Evolutionary conservation across 768 basidiomycete species (phyloP).

Genomic region (Coprinopsis sp.): DNA sequence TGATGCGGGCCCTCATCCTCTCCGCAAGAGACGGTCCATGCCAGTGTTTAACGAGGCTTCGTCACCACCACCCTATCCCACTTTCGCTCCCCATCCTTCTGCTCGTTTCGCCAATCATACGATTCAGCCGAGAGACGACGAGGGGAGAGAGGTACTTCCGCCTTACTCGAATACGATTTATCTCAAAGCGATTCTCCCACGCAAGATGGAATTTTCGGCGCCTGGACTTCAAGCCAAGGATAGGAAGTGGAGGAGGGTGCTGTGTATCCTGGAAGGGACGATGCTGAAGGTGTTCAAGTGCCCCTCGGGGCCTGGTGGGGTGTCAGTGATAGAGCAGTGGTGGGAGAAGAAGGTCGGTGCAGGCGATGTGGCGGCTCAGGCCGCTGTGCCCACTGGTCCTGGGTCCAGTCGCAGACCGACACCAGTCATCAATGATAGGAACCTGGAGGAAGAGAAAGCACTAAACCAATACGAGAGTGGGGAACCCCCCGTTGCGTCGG

Average conservation of each 20-base stretch:
- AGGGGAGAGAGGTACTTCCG: conserved; percentile 79
- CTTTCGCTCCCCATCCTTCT: conserved; percentile 21
- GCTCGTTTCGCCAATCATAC: conserved; percentile 14
- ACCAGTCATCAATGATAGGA: no score
- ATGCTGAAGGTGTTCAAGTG: conserved; percentile 70
- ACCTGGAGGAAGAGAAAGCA: conserved; percentile 14
- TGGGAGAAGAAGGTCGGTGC: conserved; percentile 76
- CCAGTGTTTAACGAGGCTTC: conserved; percentile 57
- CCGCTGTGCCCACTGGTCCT: no score
- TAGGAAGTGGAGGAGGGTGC: conserved; percentile 84
- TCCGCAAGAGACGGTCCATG: conserved; percentile 65
- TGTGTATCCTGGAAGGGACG: conserved; percentile 94
- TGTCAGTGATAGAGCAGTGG: conserved; percentile 62
- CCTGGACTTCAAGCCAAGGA: conserved; percentile 88
- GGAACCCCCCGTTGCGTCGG: no score
- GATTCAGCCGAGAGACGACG: conserved; percentile 65
- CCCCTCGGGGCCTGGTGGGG: conserved; percentile 37
- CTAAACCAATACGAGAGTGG: no score
- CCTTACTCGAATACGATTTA: conserved; percentile 77
- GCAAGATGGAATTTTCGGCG: conserved; percentile 88
- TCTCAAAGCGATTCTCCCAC: conserved; percentile 74
- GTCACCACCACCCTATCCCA: conserved; percentile 67
- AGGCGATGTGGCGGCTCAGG: conserved; percentile 43
- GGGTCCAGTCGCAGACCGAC: no score
- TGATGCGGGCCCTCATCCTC: conserved; percentile 32